Evolutionary conservation across 257 asterid genomes (phyloP).

Genomic region (Solanum commersonii): DNA sequence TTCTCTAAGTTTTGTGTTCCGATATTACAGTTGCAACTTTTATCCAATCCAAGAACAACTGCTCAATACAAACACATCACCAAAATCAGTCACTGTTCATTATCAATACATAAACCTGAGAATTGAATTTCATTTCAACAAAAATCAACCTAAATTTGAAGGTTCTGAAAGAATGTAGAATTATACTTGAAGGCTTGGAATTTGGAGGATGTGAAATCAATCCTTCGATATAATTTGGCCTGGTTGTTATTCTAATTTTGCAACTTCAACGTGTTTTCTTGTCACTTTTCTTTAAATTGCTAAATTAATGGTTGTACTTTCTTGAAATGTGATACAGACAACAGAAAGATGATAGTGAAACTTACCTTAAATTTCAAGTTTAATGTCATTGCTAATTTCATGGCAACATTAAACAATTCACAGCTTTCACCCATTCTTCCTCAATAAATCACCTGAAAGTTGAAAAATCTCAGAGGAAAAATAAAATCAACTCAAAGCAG

Average conservation of each 20-base stretch:
- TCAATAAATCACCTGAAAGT: background rate
- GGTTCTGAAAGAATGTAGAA: slow-evolving; percentile 44
- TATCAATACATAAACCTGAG: background rate
- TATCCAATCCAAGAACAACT: background rate
- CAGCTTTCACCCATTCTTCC: background rate
- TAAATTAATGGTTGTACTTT: too few relatives aligned
- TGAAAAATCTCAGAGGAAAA: background rate
- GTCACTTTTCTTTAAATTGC: background rate
- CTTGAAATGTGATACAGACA: background rate
- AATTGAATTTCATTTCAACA: too few relatives aligned
- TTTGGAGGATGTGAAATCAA: slow-evolving; percentile 64
- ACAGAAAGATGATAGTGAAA: background rate
- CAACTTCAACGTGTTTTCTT: slow-evolving; percentile 42
- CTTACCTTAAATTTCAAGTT: too few relatives aligned
- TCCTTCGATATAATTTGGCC: slow-evolving; percentile 33
- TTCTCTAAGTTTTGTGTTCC: background rate
- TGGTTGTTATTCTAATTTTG: slow-evolving; percentile 36
- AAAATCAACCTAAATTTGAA: slow-evolving; percentile 6
- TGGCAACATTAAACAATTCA: background rate
- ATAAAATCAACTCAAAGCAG: background rate
- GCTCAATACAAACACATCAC: background rate
- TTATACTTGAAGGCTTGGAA: too few relatives aligned
- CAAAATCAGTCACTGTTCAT: background rate
- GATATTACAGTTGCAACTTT: background rate
- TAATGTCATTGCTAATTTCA: background rate